phyloP scores from a whole-genome alignment of 441 rosid species.

The Euphorbia schlechtendalii region DNA sequence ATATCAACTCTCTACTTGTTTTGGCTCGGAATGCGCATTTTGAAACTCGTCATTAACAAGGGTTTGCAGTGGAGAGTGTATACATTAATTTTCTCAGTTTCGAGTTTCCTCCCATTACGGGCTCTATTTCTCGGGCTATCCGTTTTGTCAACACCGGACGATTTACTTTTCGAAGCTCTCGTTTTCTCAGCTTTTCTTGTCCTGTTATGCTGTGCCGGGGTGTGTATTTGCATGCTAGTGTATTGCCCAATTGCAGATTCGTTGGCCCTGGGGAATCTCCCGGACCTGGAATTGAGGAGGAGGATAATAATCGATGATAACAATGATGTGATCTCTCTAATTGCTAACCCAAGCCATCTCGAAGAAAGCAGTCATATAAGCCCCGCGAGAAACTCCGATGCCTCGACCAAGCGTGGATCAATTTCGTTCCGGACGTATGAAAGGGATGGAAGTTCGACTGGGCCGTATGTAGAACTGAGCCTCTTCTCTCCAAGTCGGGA shows the following conservation, averaged over 20 bases:
- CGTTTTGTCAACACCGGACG: slow-evolving; percentile 62
- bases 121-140: slow-evolving; percentile 79
- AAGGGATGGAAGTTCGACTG: slow-evolving; percentile 38
- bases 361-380: slow-evolving; percentile 48
- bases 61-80: slow-evolving; percentile 87
- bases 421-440: slow-evolving; percentile 50
- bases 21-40: slow-evolving; percentile 83
- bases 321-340: slow-evolving; percentile 52
- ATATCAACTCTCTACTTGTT: slow-evolving; percentile 65
- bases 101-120: slow-evolving; percentile 82
- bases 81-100: slow-evolving; percentile 69
- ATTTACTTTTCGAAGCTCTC: slow-evolving; percentile 64
- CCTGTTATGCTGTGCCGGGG: slow-evolving; percentile 62
- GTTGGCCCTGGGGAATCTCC: slow-evolving; percentile 64
- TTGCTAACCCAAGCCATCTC: slow-evolving; percentile 48
- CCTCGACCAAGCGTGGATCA: slow-evolving; percentile 54
- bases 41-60: slow-evolving; percentile 85
- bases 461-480: slow-evolving; percentile 49
- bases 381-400: slow-evolving; percentile 47
- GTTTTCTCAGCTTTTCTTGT: slow-evolving; percentile 76
- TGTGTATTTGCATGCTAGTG: slow-evolving; percentile 74
- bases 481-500: slow-evolving; percentile 57
- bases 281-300: slow-evolving; percentile 56
- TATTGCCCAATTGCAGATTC: slow-evolving; percentile 89
- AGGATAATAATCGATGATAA: slow-evolving; percentile 48